Conservation (phyloP, 371 early-diverging fungal species). For the Apophysomyces variabilis region DNA sequence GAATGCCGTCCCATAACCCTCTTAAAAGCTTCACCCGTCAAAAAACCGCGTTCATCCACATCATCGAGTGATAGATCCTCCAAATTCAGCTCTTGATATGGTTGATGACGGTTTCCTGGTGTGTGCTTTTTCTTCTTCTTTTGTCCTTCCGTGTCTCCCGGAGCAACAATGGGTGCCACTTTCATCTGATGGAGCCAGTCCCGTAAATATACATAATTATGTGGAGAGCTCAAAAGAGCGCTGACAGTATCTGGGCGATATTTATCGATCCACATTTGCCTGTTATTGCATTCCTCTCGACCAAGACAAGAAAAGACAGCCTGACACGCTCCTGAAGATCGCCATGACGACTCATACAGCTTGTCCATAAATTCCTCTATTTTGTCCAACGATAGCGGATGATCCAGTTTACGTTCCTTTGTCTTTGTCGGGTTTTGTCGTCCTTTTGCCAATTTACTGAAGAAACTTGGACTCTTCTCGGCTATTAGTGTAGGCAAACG, state of each 20-base stretch:
- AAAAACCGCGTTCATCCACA: not conserved
- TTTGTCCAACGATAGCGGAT: not conserved
- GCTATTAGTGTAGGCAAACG: not conserved
- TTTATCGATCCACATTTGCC: conserved; percentile 34
- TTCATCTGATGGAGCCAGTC: conserved; percentile 36
- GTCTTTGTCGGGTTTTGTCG: not conserved
- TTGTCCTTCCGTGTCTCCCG: not conserved
- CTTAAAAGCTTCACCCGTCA: conserved; percentile 1
- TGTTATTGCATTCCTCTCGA: not conserved
- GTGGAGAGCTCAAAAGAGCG: conserved; percentile 21
- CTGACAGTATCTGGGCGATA: conserved; percentile 29
- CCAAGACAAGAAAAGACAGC: not conserved
- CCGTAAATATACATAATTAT: conserved; percentile 18
- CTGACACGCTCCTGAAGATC: not conserved
- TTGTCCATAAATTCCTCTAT: not conserved
- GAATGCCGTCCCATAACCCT: not conserved
- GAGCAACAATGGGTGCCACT: conserved; percentile 12
- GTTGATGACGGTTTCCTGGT: not conserved
- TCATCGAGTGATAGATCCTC: conserved; percentile 8
- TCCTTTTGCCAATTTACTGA: not conserved
- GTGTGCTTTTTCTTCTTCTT: not conserved
- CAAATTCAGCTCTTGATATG: conserved; percentile 1
- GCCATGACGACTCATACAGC: not conserved
- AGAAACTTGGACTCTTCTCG: not conserved
- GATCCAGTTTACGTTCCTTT: not conserved